phyloP scores from a whole-genome alignment of 192 early-diverging fungal genomes.

The Umbelopsis vinacea region DNA sequence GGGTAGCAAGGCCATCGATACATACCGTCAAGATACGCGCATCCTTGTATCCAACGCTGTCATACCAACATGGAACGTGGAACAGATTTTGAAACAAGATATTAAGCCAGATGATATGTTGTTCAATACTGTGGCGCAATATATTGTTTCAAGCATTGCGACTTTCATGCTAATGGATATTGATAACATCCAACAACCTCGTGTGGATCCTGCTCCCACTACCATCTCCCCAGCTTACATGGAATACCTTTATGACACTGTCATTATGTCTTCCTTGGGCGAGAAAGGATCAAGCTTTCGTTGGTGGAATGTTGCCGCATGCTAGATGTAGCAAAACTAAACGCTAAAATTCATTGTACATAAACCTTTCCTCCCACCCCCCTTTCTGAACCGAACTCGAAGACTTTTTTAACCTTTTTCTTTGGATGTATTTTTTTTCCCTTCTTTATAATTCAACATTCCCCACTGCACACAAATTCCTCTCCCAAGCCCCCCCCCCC shows the following conservation, averaged over 20 bases:
- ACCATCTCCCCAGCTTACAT: constrained; percentile 22
- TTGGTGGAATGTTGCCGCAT: constrained; percentile 19
- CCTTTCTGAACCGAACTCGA: neutral
- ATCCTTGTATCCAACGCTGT: constrained; percentile 34
- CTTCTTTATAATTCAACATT: neutral
- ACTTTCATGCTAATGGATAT: neutral
- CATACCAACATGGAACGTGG: constrained; percentile 31
- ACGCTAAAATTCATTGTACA: neutral
- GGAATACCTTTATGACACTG: constrained; percentile 35
- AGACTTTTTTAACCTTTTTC: neutral
- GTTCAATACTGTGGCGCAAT: constrained; percentile 8
- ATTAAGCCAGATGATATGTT: constrained; percentile 1
- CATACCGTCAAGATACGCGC: constrained; percentile 22
- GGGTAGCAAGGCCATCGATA: constrained; percentile 36
- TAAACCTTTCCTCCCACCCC: neutral
- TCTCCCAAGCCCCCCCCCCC: neutral
- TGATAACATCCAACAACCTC: neutral
- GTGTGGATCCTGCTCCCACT: constrained; percentile 1
- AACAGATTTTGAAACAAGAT: constrained; percentile 22
- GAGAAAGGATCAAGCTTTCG: neutral
- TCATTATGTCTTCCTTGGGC: constrained; percentile 31
- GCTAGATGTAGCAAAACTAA: neutral
- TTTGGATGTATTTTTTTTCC: constrained; percentile 16
- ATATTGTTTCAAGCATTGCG: constrained; percentile 14
- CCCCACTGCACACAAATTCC: neutral